Percentiles rank a stretch among this genome's conserved stretches.
Conservation (phyloP, 2,329 filamentous ascomycete genomes). For the Teratosphaeria destructans region DNA sequence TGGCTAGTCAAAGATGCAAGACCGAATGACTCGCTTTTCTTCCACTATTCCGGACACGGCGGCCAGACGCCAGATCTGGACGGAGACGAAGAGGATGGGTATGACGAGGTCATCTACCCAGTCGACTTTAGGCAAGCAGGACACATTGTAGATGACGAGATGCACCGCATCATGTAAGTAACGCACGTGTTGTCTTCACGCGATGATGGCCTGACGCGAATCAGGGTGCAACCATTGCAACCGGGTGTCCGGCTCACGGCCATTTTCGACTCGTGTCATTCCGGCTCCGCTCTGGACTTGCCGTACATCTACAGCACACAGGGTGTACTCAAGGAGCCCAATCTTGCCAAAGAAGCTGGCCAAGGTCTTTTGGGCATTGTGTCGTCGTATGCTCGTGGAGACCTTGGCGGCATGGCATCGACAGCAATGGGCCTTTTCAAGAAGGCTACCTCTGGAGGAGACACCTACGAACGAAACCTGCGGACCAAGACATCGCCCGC, state of each 20-base stretch:
- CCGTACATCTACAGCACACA: conserved; percentile 74
- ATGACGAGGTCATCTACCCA: conserved; percentile 75
- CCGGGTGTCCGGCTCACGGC: conserved; percentile 75
- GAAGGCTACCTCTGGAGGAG: conserved; percentile 70
- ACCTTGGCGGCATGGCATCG: conserved; percentile 69
- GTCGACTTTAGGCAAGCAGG: conserved; percentile 71
- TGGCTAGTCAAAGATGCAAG: conserved; percentile 91
- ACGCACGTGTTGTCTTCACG: background rate
- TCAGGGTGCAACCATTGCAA: conserved; percentile 57
- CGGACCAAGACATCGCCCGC: conserved; percentile 87
- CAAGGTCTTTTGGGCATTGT: conserved; percentile 62
- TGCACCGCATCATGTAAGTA: conserved; percentile 59
- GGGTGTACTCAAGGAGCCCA: conserved; percentile 70
- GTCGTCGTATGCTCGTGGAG: conserved; percentile 54
- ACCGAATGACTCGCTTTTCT: conserved; percentile 91
- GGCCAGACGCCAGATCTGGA: conserved; percentile 73
- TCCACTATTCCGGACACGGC: conserved; percentile 87
- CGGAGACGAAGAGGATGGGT: conserved; percentile 71
- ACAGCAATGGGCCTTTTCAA: conserved; percentile 80
- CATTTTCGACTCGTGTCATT: conserved; percentile 76
- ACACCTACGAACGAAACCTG: conserved; percentile 67
- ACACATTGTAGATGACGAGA: conserved; percentile 74
- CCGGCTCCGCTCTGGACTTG: conserved; percentile 64
- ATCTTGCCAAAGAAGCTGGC: conserved; percentile 69
- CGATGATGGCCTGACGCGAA: conserved; percentile 9